Percentiles rank a stretch among this genome's conserved stretches.
Evolutionary conservation across 2,329 filamentous ascomycete species (phyloP).

Genomic region (Pseudocercospora ulei): DNA sequence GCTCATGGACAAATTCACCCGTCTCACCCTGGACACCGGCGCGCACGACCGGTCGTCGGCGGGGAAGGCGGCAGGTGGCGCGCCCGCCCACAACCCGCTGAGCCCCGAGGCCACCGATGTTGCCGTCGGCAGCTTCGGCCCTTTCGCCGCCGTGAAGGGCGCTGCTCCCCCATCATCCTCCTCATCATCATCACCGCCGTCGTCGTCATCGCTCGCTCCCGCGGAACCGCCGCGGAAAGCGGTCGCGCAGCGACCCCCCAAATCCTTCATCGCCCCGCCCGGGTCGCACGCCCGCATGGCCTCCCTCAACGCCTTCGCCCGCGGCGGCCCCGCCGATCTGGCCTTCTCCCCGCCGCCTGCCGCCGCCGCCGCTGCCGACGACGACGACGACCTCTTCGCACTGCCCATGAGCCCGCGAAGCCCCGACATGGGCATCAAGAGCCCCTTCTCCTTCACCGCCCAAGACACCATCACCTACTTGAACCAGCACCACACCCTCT

Average conservation of each 20-base stretch:
- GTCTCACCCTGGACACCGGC: slow-evolving; percentile 66
- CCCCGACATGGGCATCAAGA: slow-evolving; percentile 67
- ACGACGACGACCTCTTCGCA: slow-evolving; percentile 75
- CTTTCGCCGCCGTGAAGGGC: slow-evolving; percentile 51
- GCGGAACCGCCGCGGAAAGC: slow-evolving; percentile 21
- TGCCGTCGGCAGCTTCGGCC: slow-evolving; percentile 51
- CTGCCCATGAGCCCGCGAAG: slow-evolving; percentile 77
- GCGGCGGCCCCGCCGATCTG: slow-evolving; percentile 27
- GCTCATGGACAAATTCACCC: slow-evolving; percentile 68
- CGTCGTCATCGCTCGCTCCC: no score
- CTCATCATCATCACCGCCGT: slow-evolving; percentile 24
- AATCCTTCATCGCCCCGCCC: slow-evolving; percentile 36
- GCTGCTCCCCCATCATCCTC: slow-evolving; percentile 27
- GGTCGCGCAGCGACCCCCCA: slow-evolving; percentile 29
- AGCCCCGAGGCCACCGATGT: slow-evolving; percentile 56
- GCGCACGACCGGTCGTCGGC: slow-evolving; percentile 20
- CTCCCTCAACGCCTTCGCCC: slow-evolving; percentile 40
- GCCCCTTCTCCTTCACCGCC: slow-evolving; percentile 60
- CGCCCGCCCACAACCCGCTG: slow-evolving; percentile 41
- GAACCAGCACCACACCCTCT: slow-evolving; percentile 17
- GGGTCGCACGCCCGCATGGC: slow-evolving; percentile 34
- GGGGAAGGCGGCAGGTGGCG: slow-evolving; percentile 26
- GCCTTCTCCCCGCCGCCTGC: slow-evolving; percentile 21
- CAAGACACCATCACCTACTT: slow-evolving; percentile 35
- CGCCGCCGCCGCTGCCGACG: slow-evolving; percentile 43